Evolutionary conservation across 2,329 filamentous ascomycete genomes (phyloP).

Genomic region (Dothiorella sarmentorum): DNA sequence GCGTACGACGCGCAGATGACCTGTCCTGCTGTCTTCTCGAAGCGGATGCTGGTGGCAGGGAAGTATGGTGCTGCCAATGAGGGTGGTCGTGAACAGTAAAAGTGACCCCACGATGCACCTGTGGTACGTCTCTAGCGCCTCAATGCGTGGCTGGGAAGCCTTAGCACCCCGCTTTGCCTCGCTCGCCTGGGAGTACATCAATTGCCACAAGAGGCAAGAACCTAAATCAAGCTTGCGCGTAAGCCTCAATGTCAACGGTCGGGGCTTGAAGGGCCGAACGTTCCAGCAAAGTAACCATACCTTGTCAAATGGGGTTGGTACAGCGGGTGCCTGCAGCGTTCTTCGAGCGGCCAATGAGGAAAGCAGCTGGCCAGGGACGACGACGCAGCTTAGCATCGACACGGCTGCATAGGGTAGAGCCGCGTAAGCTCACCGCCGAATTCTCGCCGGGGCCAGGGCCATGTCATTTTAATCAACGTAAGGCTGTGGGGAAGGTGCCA

Average conservation of each 20-base stretch:
- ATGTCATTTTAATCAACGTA: slow-evolving; percentile 8
- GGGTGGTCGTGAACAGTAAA: no score
- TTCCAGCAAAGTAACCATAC: not conserved
- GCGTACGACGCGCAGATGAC: slow-evolving; percentile 1
- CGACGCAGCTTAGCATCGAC: not conserved
- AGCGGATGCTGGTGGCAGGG: not conserved
- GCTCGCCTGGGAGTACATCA: not conserved
- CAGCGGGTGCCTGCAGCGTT: slow-evolving; percentile 5
- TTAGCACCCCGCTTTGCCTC: not conserved
- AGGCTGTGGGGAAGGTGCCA: slow-evolving; percentile 11
- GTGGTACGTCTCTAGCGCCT: not conserved
- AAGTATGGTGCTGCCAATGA: not conserved
- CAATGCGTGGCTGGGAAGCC: not conserved
- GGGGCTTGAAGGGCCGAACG: not conserved
- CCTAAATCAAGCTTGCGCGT: slow-evolving; percentile 9
- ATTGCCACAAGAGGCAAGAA: not conserved
- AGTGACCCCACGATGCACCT: not conserved
- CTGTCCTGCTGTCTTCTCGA: not conserved
- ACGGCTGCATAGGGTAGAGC: slow-evolving; percentile 11
- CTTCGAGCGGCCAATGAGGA: not conserved
- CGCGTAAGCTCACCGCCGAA: slow-evolving; percentile 16
- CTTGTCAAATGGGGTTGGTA: not conserved
- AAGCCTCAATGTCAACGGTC: not conserved
- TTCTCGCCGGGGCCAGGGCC: slow-evolving; percentile 2
- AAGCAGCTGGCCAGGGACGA: not conserved